A percentile compares a stretch with the other conserved stretches of the same genome.
Evolutionary conservation across 495 filamentous ascomycete species (phyloP).

Genomic region (Xylaria venustula): DNA sequence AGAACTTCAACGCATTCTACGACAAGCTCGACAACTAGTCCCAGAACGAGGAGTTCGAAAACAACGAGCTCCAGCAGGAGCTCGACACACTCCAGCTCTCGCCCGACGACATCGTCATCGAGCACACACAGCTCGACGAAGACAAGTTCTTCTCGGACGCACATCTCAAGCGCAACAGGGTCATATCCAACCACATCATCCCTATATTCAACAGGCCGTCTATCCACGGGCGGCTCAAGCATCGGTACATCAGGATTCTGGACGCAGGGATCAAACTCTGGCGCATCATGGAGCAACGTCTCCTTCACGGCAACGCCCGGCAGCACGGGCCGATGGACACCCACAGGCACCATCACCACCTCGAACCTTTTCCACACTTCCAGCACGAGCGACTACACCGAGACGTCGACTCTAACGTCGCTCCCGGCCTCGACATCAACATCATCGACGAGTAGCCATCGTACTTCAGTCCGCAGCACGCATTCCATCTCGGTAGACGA

Average conservation of each 20-base stretch:
- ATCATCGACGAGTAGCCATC: not conserved
- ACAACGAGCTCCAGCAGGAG: not conserved
- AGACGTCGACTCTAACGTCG: constrained; percentile 8
- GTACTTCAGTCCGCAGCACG: not conserved
- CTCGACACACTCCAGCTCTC: not conserved
- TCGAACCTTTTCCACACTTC: not conserved
- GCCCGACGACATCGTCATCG: not conserved
- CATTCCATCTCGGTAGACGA: not conserved
- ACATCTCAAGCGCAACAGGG: not conserved
- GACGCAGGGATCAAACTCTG: not conserved
- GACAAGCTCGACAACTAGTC: not conserved
- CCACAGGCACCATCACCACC: not conserved
- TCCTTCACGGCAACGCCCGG: constrained; percentile 4
- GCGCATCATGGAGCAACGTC: constrained; percentile 8
- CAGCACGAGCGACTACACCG: not conserved
- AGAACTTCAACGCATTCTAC: not conserved
- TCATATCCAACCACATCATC: not conserved
- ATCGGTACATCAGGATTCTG: not conserved
- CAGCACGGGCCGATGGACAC: constrained; percentile 1
- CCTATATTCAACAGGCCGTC: not conserved
- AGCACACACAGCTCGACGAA: not conserved
- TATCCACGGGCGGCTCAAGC: not conserved
- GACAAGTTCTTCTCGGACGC: not conserved
- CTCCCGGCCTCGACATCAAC: not conserved
- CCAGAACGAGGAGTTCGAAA: not conserved